phyloP scores from a whole-genome alignment of 768 basidiomycete species.

The Calvatia gigantea region DNA sequence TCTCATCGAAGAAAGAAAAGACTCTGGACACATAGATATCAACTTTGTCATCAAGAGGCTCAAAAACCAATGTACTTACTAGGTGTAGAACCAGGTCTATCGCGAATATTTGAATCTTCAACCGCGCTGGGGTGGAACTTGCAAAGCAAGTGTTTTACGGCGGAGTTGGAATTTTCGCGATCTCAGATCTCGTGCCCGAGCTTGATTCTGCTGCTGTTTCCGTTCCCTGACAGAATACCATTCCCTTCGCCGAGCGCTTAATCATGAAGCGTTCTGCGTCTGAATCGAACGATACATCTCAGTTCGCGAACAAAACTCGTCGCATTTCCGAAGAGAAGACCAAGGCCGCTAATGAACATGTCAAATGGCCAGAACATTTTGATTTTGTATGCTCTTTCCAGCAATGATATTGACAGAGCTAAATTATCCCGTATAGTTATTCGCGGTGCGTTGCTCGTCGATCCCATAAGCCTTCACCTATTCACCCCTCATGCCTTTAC shows the following conservation, averaged over 20 bases:
- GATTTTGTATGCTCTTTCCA: constrained; percentile 36
- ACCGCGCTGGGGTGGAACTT: not conserved
- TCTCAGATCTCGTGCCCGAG: constrained; percentile 1
- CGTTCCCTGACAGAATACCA: not conserved
- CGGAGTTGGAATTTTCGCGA: constrained; percentile 11
- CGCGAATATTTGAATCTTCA: too few relatives aligned
- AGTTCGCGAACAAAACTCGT: not conserved
- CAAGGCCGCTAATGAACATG: constrained; percentile 4
- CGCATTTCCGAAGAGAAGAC: not conserved
- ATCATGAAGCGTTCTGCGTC: constrained; percentile 1
- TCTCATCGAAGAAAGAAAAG: constrained; percentile 26
- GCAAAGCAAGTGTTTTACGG: not conserved
- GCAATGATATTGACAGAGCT: not conserved
- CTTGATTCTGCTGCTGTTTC: not conserved
- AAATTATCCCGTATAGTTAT: constrained; percentile 1
- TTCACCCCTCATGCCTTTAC: constrained; percentile 3
- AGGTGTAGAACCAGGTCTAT: not conserved
- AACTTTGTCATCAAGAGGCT: not conserved
- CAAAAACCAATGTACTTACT: not conserved
- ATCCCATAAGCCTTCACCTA: too few relatives aligned
- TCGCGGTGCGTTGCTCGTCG: not conserved
- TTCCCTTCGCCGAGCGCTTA: not conserved
- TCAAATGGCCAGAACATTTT: constrained; percentile 64
- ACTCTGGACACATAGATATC: not conserved
- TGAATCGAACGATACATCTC: not conserved